Conservation (phyloP, 2,329 filamentous ascomycete genomes). For the Teratosphaeria gauchensis region DNA sequence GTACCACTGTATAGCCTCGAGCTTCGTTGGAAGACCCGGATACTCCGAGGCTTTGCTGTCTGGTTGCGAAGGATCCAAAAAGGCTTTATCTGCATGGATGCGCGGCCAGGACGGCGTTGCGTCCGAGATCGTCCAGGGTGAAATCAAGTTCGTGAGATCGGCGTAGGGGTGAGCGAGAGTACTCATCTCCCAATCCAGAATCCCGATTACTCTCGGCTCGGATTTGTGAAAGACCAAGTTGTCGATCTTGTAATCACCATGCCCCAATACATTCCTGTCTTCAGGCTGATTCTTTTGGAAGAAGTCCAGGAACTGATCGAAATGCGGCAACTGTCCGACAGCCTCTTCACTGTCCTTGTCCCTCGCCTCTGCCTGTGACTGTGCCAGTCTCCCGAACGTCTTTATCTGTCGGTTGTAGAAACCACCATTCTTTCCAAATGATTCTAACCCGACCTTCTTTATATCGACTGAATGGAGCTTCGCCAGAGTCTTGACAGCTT, state of each 20-base stretch:
- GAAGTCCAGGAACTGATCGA: conserved; percentile 68
- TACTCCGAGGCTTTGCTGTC: conserved; percentile 10
- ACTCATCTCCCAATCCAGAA: conserved; percentile 97
- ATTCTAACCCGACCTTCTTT: conserved; percentile 54
- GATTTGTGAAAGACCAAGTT: conserved; percentile 68
- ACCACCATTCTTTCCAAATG: conserved; percentile 62
- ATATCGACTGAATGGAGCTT: conserved; percentile 71
- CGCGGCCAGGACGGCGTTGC: conserved; percentile 17
- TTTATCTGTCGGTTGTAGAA: conserved; percentile 82
- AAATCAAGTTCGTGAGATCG: conserved; percentile 68
- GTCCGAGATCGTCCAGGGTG: conserved; percentile 18
- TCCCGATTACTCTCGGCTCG: conserved; percentile 78
- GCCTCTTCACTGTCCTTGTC: conserved; percentile 68
- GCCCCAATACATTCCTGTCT: conserved; percentile 71
- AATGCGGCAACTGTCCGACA: conserved; percentile 76
- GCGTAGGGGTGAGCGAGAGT: conserved; percentile 93
- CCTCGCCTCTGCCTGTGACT: conserved; percentile 61
- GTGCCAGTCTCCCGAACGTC: conserved; percentile 71
- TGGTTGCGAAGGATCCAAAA: conserved; percentile 10
- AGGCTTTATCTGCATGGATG: conserved; percentile 16
- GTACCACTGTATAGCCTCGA: conserved; percentile 57
- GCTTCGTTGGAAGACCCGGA: conserved; percentile 54
- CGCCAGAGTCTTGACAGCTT: conserved; percentile 72
- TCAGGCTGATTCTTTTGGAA: conserved; percentile 63
- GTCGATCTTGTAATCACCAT: conserved; percentile 87